phyloP scores from a whole-genome alignment of 257 asterid genomes.

The Primulina huaijiensis region DNA sequence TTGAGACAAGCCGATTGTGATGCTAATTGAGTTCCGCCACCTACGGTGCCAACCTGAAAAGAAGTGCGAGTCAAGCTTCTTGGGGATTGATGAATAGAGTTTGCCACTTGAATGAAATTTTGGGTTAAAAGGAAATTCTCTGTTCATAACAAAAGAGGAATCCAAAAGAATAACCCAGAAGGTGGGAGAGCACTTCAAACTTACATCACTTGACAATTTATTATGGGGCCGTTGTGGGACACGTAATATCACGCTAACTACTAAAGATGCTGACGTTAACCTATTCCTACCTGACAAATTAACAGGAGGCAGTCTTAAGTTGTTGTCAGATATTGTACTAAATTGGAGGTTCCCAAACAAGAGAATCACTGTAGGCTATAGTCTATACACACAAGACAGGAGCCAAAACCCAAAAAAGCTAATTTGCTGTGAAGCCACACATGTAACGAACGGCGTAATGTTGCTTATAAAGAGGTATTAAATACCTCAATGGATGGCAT shows the following conservation, averaged over 20 bases:
- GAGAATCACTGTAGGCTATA: no score
- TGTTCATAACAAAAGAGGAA: no score
- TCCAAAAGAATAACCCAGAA: not conserved
- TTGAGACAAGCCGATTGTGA: constrained; percentile 90
- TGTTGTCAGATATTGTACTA: no score
- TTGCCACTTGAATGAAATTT: no score
- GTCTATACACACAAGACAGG: not conserved
- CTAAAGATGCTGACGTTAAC: not conserved
- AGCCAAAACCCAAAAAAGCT: not conserved
- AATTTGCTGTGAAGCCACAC: not conserved
- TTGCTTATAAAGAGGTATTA: not conserved
- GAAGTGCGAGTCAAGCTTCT: not conserved
- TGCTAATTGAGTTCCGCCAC: constrained; percentile 91
- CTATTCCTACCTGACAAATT: not conserved
- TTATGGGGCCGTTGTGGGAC: not conserved
- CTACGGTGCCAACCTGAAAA: constrained; percentile 78
- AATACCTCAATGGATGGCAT: constrained; percentile 97
- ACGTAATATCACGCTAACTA: not conserved
- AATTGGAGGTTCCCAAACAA: no score
- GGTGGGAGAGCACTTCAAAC: not conserved
- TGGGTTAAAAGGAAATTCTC: no score
- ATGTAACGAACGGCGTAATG: not conserved
- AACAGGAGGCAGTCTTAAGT: no score
- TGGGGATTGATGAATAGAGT: not conserved
- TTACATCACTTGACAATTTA: not conserved